A percentile compares a stretch with the other conserved stretches of the same genome.
Conservation (phyloP, 106 monocot species). For the Dendrobium huoshanense region DNA sequence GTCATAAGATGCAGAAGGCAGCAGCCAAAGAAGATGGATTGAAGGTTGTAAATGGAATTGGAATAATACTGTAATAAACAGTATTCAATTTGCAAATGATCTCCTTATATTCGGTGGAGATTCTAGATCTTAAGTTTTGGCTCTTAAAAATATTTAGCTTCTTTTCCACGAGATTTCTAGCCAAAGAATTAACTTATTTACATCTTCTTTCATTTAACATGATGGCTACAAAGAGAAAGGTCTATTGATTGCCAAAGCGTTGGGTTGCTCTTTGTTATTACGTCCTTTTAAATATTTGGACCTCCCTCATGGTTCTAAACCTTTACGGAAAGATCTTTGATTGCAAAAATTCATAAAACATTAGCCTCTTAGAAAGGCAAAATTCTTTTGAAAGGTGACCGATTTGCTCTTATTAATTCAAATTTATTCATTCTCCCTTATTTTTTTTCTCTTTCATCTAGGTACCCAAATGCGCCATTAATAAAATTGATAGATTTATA, state of each 20-base stretch:
- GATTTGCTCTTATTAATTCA: background rate
- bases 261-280: background rate
- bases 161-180: background rate
- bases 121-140: too few species aligned
- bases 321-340: background rate
- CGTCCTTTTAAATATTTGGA: background rate
- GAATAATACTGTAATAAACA: background rate
- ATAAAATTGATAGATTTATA: background rate
- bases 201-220: background rate
- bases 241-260: background rate
- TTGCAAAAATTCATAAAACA: background rate
- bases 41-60: background rate
- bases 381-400: background rate
- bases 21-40: background rate
- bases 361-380: background rate
- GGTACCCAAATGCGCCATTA: background rate
- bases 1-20: background rate
- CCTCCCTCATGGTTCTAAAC: background rate
- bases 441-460: background rate
- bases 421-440: background rate
- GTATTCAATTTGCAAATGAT: background rate
- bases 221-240: background rate
- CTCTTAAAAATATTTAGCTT: background rate
- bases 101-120: background rate
- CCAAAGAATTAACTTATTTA: background rate